These are phyloP conservation scores for Isatis lusitanica DNA, from an alignment of 441 rosid genomes.

Conservation along the genomic window DNA sequence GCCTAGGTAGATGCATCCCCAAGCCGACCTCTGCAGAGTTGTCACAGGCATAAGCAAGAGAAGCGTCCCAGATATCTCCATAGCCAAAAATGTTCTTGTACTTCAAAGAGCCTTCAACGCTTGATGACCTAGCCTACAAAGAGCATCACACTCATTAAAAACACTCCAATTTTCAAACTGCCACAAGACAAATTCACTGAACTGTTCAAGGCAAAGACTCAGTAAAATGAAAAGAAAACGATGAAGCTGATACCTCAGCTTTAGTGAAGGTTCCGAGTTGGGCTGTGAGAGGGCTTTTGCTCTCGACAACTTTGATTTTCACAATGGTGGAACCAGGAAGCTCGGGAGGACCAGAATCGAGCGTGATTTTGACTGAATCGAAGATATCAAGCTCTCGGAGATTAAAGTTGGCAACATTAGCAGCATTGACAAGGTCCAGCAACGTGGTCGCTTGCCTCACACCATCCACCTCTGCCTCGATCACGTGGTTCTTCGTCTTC, in stretches of 20 bases:
- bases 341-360: conserved; percentile 83
- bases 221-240: background rate
- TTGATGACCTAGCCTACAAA: conserved; percentile 72
- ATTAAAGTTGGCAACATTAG: conserved; percentile 52
- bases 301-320: conserved; percentile 64
- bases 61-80: conserved; percentile 87
- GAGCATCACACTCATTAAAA: conserved; percentile 10
- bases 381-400: conserved; percentile 67
- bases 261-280: conserved; percentile 65
- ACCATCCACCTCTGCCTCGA: conserved; percentile 60
- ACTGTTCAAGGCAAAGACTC: background rate
- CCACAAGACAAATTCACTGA: background rate
- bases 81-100: conserved; percentile 77
- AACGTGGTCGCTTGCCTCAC: conserved; percentile 56
- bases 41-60: conserved; percentile 72
- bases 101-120: conserved; percentile 72
- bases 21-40: conserved; percentile 69
- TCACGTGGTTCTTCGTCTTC: conserved; percentile 68
- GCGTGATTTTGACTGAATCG: conserved; percentile 70
- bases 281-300: conserved; percentile 51
- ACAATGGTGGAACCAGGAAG: conserved; percentile 79
- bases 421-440: conserved; percentile 67
- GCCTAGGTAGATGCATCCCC: conserved; percentile 73
- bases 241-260: conserved; percentile 55
- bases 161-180: background rate